Conservation (phyloP, 106 monocot genomes). For the Dioscorea dumetorum region DNA sequence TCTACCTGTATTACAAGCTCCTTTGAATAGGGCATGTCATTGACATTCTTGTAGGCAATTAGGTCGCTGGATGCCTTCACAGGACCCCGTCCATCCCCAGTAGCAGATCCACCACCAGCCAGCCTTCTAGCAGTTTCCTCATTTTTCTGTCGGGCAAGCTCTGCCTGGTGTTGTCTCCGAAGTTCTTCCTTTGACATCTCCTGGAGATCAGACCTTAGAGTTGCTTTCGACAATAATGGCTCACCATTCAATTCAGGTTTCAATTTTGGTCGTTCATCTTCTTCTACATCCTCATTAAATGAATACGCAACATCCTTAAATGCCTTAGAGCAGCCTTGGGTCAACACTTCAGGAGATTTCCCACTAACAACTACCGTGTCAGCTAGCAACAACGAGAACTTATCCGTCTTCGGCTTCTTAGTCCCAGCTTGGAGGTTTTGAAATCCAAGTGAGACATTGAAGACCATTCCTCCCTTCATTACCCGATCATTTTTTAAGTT, state of each 20-base stretch:
- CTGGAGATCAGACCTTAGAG: constrained; percentile 78
- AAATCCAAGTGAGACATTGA: constrained; percentile 88
- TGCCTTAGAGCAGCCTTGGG: constrained; percentile 63
- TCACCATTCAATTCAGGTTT: constrained; percentile 23
- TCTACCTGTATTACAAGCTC: constrained; percentile 81
- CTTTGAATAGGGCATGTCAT: constrained; percentile 57
- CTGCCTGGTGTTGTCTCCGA: constrained; percentile 84
- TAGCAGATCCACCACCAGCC: constrained; percentile 58
- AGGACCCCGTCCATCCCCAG: constrained; percentile 47
- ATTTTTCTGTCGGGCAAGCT: constrained; percentile 90
- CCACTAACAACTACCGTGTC: constrained; percentile 64
- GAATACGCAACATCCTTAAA: constrained; percentile 75
- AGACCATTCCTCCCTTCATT: constrained; percentile 74
- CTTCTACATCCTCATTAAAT: constrained; percentile 72
- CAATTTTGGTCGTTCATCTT: constrained; percentile 20
- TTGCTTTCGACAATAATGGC: constrained; percentile 48
- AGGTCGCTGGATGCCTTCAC: constrained; percentile 58
- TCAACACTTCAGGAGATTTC: constrained; percentile 71
- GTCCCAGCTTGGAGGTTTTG: constrained; percentile 69
- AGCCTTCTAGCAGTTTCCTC: constrained; percentile 74
- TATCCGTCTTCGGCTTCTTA: constrained; percentile 73
- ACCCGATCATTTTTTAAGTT: constrained; percentile 59
- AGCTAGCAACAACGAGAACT: constrained; percentile 68
- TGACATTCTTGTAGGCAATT: constrained; percentile 74
- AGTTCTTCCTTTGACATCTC: constrained; percentile 95